Evolutionary conservation across 2,329 filamentous ascomycete genomes (phyloP).

Genomic region (Cladosporium sp.): DNA sequence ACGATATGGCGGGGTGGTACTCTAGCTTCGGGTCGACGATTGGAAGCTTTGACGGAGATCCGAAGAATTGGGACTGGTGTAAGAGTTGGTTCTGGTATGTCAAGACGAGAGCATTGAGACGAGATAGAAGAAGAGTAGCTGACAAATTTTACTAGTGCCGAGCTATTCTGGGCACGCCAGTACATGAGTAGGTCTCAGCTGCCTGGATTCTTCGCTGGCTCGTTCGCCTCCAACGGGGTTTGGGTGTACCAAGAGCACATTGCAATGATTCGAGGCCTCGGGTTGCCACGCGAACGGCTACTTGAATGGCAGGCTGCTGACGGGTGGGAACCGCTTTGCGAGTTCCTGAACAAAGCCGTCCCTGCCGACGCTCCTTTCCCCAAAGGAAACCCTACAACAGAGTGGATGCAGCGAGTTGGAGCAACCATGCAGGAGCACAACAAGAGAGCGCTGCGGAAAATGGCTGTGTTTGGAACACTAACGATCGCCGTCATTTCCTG

Average conservation of each 20-base stretch:
- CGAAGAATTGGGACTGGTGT: slow-evolving; percentile 3
- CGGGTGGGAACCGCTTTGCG: slow-evolving; percentile 36
- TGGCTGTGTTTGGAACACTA: background rate
- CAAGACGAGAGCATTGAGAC: too few relatives aligned
- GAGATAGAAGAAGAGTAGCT: background rate
- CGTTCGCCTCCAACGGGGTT: slow-evolving; percentile 6
- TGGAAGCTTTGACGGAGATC: background rate
- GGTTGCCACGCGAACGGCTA: slow-evolving; percentile 28
- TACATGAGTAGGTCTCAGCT: background rate
- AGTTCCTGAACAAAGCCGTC: slow-evolving; percentile 30
- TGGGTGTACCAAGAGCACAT: slow-evolving; percentile 9
- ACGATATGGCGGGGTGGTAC: background rate
- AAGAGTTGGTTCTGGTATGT: slow-evolving; percentile 17
- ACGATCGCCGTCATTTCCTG: background rate
- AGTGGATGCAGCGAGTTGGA: slow-evolving; percentile 2
- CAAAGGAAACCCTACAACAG: slow-evolving; percentile 2
- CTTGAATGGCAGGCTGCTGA: slow-evolving; percentile 31
- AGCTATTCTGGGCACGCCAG: slow-evolving; percentile 4
- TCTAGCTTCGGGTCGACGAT: slow-evolving; percentile 1
- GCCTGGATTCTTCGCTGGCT: slow-evolving; percentile 4
- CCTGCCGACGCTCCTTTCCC: slow-evolving; percentile 30
- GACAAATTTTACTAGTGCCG: background rate
- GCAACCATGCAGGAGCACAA: background rate
- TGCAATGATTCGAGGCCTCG: slow-evolving; percentile 23
- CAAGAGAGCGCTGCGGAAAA: slow-evolving; percentile 6